Evolutionary conservation across 2,329 filamentous ascomycete genomes (phyloP), one percentile per base, ranked within the genome.

Genomic region (Sclerotinia glacialis): DNA sequence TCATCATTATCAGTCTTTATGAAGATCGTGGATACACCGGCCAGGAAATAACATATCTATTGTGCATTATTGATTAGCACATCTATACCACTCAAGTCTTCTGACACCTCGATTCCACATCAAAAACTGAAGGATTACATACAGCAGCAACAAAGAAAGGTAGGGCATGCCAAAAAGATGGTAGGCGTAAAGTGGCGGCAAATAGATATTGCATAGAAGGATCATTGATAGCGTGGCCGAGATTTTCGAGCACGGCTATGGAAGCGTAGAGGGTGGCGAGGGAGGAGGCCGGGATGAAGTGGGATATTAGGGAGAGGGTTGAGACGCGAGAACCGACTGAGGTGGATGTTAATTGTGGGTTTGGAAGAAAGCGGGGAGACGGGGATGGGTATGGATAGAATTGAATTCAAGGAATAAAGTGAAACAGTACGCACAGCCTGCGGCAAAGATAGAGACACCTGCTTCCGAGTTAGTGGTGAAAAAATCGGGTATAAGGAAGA

Each of bases 131-230:
- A 5, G 8, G 18, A 21, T 26, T 53, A 72, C 75, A 71, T 55
- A 76, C 75, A 63, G 74, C 67, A 52, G 67, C 74, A 44, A 76
- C 69, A 59, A 75, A 76, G 53, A 76, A 76, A 5, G 74, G 73
- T 34, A 72, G 58, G 4, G 71, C 72, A 23, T 69, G 68, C 74
- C 74, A 76, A 42, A 72, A 68, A 11, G 68, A 28, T 5, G 69
- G 46, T 4, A 74, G 37, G 37, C 60, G 59, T 40, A 76, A 58
- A 11, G 72, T 70, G 21, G 67, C 67, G 12, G 75, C 73, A 60
- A 75, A 74, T 12, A 75, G 72, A 31, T 74, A 69, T 62, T 73
- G 72, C 68, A 76, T 72, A 1, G 69, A 64, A 5, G 75, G 75
- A 67, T 76, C 75, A 12, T 70, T 71, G 54, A 74, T 42, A 11